Evolutionary conservation across 768 basidiomycete genomes (phyloP).

Genomic region (Mycena kentingensis): DNA sequence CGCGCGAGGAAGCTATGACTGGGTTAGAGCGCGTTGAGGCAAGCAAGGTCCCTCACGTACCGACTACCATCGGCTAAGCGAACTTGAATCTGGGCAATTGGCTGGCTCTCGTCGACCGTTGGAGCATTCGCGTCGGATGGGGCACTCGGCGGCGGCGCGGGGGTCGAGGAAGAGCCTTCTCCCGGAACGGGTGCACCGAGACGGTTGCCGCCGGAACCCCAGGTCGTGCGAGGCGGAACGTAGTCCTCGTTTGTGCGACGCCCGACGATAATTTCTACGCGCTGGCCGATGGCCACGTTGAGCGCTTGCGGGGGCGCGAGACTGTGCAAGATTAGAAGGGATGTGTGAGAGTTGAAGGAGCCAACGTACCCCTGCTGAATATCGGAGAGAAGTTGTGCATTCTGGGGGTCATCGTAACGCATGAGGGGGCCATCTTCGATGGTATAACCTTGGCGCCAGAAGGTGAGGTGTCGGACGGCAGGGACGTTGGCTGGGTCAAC

Average conservation of each 20-base stretch:
- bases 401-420: constrained; percentile 78
- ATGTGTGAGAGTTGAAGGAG: neutral
- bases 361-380: constrained; percentile 76
- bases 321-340: constrained; percentile 36
- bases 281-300: constrained; percentile 73
- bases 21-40: neutral
- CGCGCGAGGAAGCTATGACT: constrained; percentile 54
- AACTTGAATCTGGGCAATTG: constrained; percentile 89
- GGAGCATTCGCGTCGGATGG: constrained; percentile 40
- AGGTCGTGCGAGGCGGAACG: constrained; percentile 50
- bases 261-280: constrained; percentile 78
- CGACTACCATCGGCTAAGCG: constrained; percentile 89
- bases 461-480: constrained; percentile 74
- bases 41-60: constrained; percentile 37
- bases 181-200: constrained; percentile 78
- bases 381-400: constrained; percentile 67
- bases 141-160: constrained; percentile 26
- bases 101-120: constrained; percentile 72
- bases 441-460: constrained; percentile 93
- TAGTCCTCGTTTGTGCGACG: constrained; percentile 75
- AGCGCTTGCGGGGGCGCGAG: constrained; percentile 79
- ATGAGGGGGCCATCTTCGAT: constrained; percentile 87
- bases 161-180: constrained; percentile 56
- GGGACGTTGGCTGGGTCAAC: constrained; percentile 49
- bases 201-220: constrained; percentile 39